A percentile compares a stretch with the other conserved stretches of the same genome.
These are phyloP conservation scores for Tagetes erecta DNA, from an alignment of 129 eudicot genomes.

Conservation along the genomic window DNA sequence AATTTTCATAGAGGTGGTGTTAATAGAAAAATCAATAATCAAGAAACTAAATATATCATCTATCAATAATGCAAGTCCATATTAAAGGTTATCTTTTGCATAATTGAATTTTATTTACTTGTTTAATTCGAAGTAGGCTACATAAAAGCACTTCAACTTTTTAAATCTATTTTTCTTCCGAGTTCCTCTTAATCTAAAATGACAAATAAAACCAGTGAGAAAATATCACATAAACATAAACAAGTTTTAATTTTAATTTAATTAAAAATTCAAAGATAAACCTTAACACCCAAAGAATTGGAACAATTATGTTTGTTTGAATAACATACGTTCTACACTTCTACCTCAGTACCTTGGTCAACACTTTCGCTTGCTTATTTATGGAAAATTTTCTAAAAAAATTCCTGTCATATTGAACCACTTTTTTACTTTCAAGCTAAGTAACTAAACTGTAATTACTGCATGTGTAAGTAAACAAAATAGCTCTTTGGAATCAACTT, in stretches of 20 bases:
- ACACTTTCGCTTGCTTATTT: background rate
- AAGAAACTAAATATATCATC: slow-evolving; percentile 4
- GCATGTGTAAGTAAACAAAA: too few species aligned
- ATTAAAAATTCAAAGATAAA: too few species aligned
- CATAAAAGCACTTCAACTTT: background rate
- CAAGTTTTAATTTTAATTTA: too few species aligned
- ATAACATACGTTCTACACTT: too few species aligned
- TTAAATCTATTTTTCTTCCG: too few species aligned
- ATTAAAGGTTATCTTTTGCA: background rate
- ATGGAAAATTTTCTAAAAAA: background rate
- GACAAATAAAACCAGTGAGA: too few species aligned
- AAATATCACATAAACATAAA: too few species aligned
- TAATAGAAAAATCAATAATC: slow-evolving; percentile 11
- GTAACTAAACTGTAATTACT: background rate
- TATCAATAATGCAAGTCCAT: slow-evolving; percentile 13
- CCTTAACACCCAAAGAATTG: too few species aligned
- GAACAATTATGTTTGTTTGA: too few species aligned
- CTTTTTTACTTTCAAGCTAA: background rate
- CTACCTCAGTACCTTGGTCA: too few species aligned
- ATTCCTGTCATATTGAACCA: too few species aligned
- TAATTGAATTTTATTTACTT: background rate
- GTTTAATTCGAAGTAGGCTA: background rate
- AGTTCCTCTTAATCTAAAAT: too few species aligned
- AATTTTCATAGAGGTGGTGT: background rate
- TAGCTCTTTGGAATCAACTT: background rate